Percentiles rank a stretch among this genome's conserved stretches.
These are phyloP conservation scores for Cercospora zeae-maydis DNA, from an alignment of 2,329 filamentous ascomycete genomes.

Conservation along the genomic window DNA sequence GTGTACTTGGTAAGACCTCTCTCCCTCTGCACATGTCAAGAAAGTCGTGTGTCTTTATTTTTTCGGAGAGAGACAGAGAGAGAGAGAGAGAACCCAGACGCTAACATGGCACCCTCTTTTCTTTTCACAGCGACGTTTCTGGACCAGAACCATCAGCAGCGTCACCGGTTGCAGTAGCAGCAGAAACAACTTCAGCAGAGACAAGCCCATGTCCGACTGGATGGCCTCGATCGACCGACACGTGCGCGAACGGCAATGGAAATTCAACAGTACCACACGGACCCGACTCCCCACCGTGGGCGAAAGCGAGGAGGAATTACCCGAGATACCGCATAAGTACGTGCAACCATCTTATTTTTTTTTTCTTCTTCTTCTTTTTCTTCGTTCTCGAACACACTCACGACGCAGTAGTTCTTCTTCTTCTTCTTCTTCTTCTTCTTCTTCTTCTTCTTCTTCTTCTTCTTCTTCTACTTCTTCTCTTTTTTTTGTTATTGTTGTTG, in stretches of 20 bases:
- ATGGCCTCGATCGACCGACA: conserved; percentile 5
- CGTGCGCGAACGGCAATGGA: neutral
- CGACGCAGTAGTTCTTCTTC: too few species aligned
- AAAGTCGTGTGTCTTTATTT: neutral
- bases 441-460: too few species aligned
- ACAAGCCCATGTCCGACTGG: conserved; percentile 3
- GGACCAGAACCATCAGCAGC: neutral
- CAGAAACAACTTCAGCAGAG: neutral
- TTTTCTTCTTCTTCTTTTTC: too few species aligned
- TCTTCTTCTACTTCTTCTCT: too few species aligned
- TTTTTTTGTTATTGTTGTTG: too few species aligned
- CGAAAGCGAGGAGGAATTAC: neutral
- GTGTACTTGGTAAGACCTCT: neutral
- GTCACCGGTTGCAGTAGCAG: neutral
- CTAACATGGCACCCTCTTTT: neutral
- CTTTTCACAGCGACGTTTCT: neutral
- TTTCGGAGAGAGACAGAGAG: too few species aligned
- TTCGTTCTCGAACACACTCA: too few species aligned
- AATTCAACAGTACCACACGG: neutral
- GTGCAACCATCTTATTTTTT: too few species aligned
- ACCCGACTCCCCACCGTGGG: neutral
- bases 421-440: too few species aligned
- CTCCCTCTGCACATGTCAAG: neutral
- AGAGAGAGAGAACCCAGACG: too few species aligned
- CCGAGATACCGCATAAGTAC: neutral